A percentile compares a stretch with the other conserved stretches of the same genome.
These are phyloP conservation scores for Kodamaea sagamina DNA, from an alignment of 805 yeast genomes.

Conservation along the genomic window DNA sequence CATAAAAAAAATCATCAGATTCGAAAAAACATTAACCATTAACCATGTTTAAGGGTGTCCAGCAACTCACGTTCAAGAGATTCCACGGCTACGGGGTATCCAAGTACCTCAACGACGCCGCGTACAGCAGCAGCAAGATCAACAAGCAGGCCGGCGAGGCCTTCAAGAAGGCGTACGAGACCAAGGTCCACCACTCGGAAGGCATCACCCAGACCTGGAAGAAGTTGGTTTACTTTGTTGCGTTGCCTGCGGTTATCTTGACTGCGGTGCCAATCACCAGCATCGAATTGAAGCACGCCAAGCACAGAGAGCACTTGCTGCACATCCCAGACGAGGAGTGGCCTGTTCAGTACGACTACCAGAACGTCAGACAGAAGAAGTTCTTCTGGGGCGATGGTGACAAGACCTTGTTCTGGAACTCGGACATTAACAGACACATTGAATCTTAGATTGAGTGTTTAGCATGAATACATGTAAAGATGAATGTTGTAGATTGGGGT, in stretches of 20 bases:
- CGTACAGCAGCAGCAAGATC: conserved; percentile 36
- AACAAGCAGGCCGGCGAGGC: conserved; percentile 70
- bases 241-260: conserved; percentile 76
- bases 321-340: conserved; percentile 86
- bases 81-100: conserved; percentile 44
- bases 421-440: conserved; percentile 85
- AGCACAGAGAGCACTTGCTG: conserved; percentile 77
- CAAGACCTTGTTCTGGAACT: conserved; percentile 95
- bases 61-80: conserved; percentile 42
- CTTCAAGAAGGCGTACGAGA: conserved; percentile 60
- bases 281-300: conserved; percentile 84
- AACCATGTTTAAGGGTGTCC: conserved; percentile 38
- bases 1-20: conserved; percentile 11
- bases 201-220: conserved; percentile 80
- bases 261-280: conserved; percentile 80
- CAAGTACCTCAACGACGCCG: conserved; percentile 41
- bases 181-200: conserved; percentile 76
- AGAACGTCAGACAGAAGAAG: conserved; percentile 82
- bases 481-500: too few relatives aligned
- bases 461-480: neutral
- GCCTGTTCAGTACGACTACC: conserved; percentile 89
- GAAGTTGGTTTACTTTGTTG: conserved; percentile 76
- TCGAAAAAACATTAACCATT: conserved; percentile 9
- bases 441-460: conserved; percentile 26
- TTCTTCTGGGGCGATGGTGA: conserved; percentile 99